These are phyloP conservation scores for Prunus padus DNA, from an alignment of 306 rosid genomes.

Conservation along the genomic window DNA sequence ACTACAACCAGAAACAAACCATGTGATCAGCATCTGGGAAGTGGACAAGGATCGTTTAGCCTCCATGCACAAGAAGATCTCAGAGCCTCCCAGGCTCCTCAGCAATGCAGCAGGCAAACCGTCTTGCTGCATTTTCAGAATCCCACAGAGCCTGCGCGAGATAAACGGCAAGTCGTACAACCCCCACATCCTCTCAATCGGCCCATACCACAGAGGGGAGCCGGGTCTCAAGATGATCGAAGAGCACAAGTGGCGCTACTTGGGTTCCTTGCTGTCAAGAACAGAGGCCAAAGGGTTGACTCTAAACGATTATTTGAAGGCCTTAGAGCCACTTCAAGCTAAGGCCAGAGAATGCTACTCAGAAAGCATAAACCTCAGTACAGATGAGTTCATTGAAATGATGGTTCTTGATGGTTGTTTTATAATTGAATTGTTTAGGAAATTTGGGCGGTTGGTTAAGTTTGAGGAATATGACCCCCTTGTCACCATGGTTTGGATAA, in stretches of 20 bases:
- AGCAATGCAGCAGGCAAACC: slow-evolving; percentile 45
- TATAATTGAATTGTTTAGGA: slow-evolving; percentile 52
- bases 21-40: slow-evolving; percentile 24
- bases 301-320: slow-evolving; percentile 21
- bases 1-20: slow-evolving; percentile 14
- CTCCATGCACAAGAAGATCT: slow-evolving; percentile 40
- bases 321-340: slow-evolving; percentile 33
- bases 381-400: slow-evolving; percentile 48
- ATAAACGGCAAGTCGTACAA: slow-evolving; percentile 49
- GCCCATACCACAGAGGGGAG: slow-evolving; percentile 53
- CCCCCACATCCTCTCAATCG: slow-evolving; percentile 68
- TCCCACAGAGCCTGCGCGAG: slow-evolving; percentile 47
- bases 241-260: slow-evolving; percentile 58
- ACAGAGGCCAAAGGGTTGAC: slow-evolving; percentile 18
- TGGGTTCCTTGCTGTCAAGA: slow-evolving; percentile 39
- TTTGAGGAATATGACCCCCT: slow-evolving; percentile 48
- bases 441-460: slow-evolving; percentile 19
- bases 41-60: slow-evolving; percentile 34
- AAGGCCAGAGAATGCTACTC: slow-evolving; percentile 58
- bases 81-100: slow-evolving; percentile 46
- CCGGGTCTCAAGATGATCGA: slow-evolving; percentile 50
- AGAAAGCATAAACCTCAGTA: slow-evolving; percentile 28
- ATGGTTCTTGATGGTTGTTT: slow-evolving; percentile 73
- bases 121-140: slow-evolving; percentile 53
- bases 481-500: slow-evolving; percentile 45